Evolutionary conservation across 2,329 filamentous ascomycete species (phyloP), one percentile per base, ranked within the genome.

Genomic region (Fusarium praegraminearum): DNA sequence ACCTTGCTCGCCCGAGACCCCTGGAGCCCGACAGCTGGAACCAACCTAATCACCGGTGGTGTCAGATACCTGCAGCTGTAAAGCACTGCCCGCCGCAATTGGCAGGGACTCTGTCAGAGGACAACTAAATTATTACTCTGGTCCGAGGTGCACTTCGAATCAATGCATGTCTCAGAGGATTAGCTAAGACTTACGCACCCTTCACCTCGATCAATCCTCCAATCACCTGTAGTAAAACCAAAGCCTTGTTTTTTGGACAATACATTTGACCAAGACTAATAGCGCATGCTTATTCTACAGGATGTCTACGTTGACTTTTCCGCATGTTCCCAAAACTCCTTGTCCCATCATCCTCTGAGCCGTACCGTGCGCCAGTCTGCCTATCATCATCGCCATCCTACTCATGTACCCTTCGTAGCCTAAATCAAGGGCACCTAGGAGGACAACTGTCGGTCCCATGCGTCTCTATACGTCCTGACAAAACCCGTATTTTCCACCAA

Each of bases 311-410:
- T 40, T 40, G 53, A 71, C 71, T 73, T 75, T 75, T 74, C 53
- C 53, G 54, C 64, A 66, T 69, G 54, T 64, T 67, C 68, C 72
- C 65, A 74, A 69, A 75, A 75, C 70, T 73, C 73, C 70, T 68
- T 58, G 60, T 51, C 54, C 41, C 58, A 33, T 56, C 66, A 49
- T 66, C 62, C 50, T 49, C 46, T 41, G 45, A 60, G 46, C 40
- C 55, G 50, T 65, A 24, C 46, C 58, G 54, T 74, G 52, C 73
- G 67, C 71, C 73, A 67, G 65, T 70, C 69, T 64, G 52, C 51
- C 57, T 57, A 33, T 68, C 70, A 61, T 35, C 47, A 45, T 56
- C 45, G 51, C 38, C 58, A 33, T 68, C 71, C 65, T 40, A 47
- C 44, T 56, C 47, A 54, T 52, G 63, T 44, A 26, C 32, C 49